phyloP scores from a whole-genome alignment of 2,329 filamentous ascomycete species.

The Dothideomycetidae sp. region DNA sequence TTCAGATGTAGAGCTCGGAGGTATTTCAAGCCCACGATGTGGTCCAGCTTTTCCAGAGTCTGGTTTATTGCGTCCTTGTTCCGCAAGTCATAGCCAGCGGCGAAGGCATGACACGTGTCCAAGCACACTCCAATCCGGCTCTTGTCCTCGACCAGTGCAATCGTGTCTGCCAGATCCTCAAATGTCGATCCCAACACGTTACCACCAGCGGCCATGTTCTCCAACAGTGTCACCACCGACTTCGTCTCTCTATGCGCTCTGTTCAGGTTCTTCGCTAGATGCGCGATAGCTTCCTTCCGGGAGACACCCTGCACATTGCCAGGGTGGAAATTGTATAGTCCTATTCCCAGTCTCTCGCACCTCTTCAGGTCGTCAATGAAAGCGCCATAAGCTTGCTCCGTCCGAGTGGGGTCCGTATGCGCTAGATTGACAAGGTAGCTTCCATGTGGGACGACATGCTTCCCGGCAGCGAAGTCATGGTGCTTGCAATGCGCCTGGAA shows the following conservation, averaged over 20 bases:
- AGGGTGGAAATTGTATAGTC: slow-evolving; percentile 95
- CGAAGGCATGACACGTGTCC: slow-evolving; percentile 93
- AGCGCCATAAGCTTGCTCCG: slow-evolving; percentile 66
- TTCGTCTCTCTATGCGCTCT: slow-evolving; percentile 53
- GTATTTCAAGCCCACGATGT: slow-evolving; percentile 61
- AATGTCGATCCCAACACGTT: slow-evolving; percentile 79
- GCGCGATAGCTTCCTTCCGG: slow-evolving; percentile 53
- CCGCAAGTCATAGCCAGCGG: slow-evolving; percentile 80
- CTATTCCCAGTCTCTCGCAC: slow-evolving; percentile 74
- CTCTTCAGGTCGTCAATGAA: slow-evolving; percentile 81
- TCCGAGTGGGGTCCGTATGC: slow-evolving; percentile 64
- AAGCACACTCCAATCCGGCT: slow-evolving; percentile 80
- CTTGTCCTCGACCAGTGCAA: slow-evolving; percentile 67
- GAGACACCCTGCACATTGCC: slow-evolving; percentile 58
- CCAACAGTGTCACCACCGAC: slow-evolving; percentile 74
- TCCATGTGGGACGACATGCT: slow-evolving; percentile 77
- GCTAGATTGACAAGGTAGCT: slow-evolving; percentile 95
- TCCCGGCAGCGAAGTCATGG: slow-evolving; percentile 55
- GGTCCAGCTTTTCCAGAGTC: slow-evolving; percentile 64
- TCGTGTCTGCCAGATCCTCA: slow-evolving; percentile 75
- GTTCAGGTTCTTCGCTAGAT: slow-evolving; percentile 74
- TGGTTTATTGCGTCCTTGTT: slow-evolving; percentile 56
- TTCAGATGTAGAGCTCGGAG: slow-evolving; percentile 83
- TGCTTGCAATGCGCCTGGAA: slow-evolving; percentile 57
- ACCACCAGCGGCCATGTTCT: slow-evolving; percentile 88